Percentiles rank a stretch among this genome's conserved stretches.
Conservation (phyloP, 2,329 filamentous ascomycete genomes). For the Pseudogymnoascus sp. region DNA sequence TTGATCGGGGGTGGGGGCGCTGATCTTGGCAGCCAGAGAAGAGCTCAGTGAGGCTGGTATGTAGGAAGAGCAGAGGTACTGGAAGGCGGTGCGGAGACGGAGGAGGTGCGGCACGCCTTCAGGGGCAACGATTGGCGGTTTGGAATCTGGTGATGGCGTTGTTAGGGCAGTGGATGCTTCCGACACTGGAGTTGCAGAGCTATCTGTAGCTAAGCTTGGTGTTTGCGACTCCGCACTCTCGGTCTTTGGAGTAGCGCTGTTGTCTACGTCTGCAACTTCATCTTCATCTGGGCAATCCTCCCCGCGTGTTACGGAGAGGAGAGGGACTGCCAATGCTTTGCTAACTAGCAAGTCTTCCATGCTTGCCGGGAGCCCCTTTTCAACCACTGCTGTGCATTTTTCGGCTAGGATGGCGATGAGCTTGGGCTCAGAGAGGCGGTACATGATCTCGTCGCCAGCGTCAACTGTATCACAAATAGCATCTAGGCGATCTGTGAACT, state of each 20-base stretch:
- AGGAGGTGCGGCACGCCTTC: constrained; percentile 37
- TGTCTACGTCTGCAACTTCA: constrained; percentile 18
- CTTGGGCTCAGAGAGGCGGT: constrained; percentile 67
- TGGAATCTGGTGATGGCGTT: constrained; percentile 26
- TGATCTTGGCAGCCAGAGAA: constrained; percentile 33
- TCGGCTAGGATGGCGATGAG: constrained; percentile 56
- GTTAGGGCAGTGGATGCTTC: constrained; percentile 33
- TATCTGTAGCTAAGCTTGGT: constrained; percentile 24
- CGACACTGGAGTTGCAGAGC: constrained; percentile 31
- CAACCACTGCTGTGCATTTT: constrained; percentile 67
- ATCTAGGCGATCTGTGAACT: constrained; percentile 59
- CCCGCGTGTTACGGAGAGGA: constrained; percentile 60
- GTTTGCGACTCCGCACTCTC: constrained; percentile 28
- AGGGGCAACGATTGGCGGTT: constrained; percentile 23
- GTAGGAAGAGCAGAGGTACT: constrained; percentile 44
- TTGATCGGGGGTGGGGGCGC: constrained; percentile 14
- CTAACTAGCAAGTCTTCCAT: constrained; percentile 82
- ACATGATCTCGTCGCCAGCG: constrained; percentile 79
- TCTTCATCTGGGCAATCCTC: constrained; percentile 31
- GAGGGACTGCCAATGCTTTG: constrained; percentile 67
- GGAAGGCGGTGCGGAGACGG: constrained; percentile 41
- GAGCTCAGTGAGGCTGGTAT: constrained; percentile 33
- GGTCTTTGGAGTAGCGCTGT: constrained; percentile 26
- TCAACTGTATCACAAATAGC: constrained; percentile 75
- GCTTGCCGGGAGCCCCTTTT: constrained; percentile 61